Conservation (phyloP, 2,329 filamentous ascomycete genomes). For the Polytolypa hystricis region DNA sequence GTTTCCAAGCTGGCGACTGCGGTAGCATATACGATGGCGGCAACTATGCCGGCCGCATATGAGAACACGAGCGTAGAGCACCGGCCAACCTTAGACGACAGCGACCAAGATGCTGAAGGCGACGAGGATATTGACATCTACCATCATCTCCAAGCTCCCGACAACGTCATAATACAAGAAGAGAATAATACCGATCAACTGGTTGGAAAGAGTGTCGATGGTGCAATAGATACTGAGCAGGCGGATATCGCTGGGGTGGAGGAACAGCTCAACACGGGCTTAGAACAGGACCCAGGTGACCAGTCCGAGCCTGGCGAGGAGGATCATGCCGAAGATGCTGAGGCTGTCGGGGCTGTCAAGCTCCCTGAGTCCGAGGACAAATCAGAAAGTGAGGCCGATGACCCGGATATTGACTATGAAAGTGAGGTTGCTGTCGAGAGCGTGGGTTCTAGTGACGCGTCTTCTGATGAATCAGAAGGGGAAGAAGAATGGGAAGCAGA, state of each 20-base stretch:
- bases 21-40: slow-evolving; percentile 30
- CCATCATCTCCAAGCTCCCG: slow-evolving; percentile 17
- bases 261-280: slow-evolving; percentile 21
- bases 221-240: slow-evolving; percentile 5
- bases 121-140: slow-evolving; percentile 34
- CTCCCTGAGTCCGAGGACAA: slow-evolving; percentile 20
- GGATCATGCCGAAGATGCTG: slow-evolving; percentile 25
- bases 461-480: slow-evolving; percentile 46
- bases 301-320: slow-evolving; percentile 12
- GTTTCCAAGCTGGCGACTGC: slow-evolving; percentile 27
- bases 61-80: slow-evolving; percentile 24
- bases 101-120: slow-evolving; percentile 35
- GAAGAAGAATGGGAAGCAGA: slow-evolving; percentile 40
- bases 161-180: slow-evolving; percentile 4
- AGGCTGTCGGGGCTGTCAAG: slow-evolving; percentile 29
- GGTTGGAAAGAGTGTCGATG: not conserved
- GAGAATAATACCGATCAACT: not conserved
- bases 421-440: slow-evolving; percentile 25
- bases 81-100: slow-evolving; percentile 25
- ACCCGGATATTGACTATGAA: slow-evolving; percentile 34
- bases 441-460: slow-evolving; percentile 38
- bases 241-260: slow-evolving; percentile 22
- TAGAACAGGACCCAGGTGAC: too few relatives aligned
- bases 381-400: slow-evolving; percentile 29
- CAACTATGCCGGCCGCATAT: slow-evolving; percentile 29